Base-by-base conservation (phyloP, 805 yeast species). In the Hanseniaspora guilliermondii region DNA sequence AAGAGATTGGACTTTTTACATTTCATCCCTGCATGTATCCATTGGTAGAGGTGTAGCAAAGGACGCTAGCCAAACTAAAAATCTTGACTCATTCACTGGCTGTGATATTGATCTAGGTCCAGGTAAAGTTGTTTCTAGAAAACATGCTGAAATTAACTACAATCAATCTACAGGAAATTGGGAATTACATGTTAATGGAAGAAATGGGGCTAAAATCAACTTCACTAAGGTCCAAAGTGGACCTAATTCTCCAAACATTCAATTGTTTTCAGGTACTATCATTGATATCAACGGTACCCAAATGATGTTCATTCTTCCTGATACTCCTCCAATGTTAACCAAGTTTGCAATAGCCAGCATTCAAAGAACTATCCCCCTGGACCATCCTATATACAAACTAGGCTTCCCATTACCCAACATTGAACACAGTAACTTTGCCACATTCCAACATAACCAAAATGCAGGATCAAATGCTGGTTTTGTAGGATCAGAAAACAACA, bases 241-340 rank as follows among this genome's bases (percentile, higher is more conserved):
- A 5, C 68, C 75, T 5, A 61, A 68, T 40, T 67, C 70, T 6
- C 60, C 71, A 5, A 73, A 80, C 3, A 75, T 82, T 14, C 76
- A 81, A 12, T 74, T 93, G 55, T 76, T 77, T 52, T 83, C 94
- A 1, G 98, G 98, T n/a, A 85, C 91, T 41, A 80, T 93, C 17
- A 69, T 93, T 56, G 99, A 93, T 62, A 82, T 93, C 46, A 97
- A 97, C 17, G 97, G 97, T 6, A 88, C 96, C 11, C 97, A 93
- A 69, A 93, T 93, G 97, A 91, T 93, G 95, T 93, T 93, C 65
- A 93, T 93, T 38, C 73, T 93, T 60, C 99, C 99, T 1, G 97
- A 89, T 65, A 80, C 86, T 4, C 79, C 80, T 12, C 96, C 96
- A 2, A 70, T 69, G 35, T 74, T 89, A 7, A 77, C 85, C 5